Percentiles rank a stretch among this genome's conserved stretches.
phyloP scores from a whole-genome alignment of 1,284 basidiomycete species.

The Ganoderma leucocontextum region DNA sequence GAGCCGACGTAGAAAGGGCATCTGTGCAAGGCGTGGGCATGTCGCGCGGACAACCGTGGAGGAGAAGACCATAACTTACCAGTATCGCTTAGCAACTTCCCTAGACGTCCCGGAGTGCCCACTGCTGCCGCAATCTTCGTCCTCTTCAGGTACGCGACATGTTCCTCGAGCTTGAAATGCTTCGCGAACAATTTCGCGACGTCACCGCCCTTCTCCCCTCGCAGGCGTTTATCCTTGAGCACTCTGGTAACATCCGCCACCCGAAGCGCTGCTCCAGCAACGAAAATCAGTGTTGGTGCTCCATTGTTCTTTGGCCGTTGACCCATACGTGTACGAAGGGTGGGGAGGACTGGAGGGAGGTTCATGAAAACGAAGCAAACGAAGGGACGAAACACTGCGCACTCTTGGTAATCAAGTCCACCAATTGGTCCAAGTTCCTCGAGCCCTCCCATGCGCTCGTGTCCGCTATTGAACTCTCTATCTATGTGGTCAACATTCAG shows the following conservation, averaged over 20 bases:
- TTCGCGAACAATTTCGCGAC: conserved; percentile 88
- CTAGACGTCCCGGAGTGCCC: conserved; percentile 84
- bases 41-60: conserved; percentile 57
- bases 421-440: conserved; percentile 72
- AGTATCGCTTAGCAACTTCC: conserved; percentile 80
- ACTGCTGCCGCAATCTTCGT: conserved; percentile 82
- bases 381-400: conserved; percentile 27
- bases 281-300: conserved; percentile 79
- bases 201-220: conserved; percentile 82
- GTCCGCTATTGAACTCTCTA: conserved; percentile 77
- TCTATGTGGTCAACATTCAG: conserved; percentile 57
- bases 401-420: conserved; percentile 80
- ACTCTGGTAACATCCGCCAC: conserved; percentile 80
- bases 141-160: conserved; percentile 75
- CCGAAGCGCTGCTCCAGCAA: conserved; percentile 81
- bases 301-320: conserved; percentile 79
- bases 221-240: conserved; percentile 70
- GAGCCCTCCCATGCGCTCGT: conserved; percentile 75
- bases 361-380: conserved; percentile 10
- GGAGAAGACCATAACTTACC: conserved; percentile 58
- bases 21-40: conserved; percentile 51
- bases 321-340: conserved; percentile 69
- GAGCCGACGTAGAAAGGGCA: conserved; percentile 70
- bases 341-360: conserved; percentile 65
- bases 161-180: conserved; percentile 85